Evolutionary conservation across 2,329 filamentous ascomycete genomes (phyloP), one percentile per base, ranked within the genome.

Genomic region (Aspergillus pseudonomiae): DNA sequence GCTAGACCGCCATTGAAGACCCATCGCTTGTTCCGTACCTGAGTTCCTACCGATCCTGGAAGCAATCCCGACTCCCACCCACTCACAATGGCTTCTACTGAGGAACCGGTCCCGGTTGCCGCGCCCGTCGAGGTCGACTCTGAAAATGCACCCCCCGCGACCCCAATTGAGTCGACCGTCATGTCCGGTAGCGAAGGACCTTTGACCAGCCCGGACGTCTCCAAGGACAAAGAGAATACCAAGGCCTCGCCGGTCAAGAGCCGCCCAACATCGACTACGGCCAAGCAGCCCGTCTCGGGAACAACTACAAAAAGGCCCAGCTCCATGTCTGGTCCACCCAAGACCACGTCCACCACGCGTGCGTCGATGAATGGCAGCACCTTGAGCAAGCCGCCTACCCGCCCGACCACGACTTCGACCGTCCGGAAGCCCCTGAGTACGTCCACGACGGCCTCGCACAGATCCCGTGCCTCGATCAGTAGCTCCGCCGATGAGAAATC

Each of bases 351-450:
- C 5, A 65, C 68, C 24, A 63, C 73, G 41, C 74, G 76, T 10
- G 68, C 70, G 12, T 68, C 75, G 12, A 70, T 75, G 32, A 73
- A 69, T 39, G 75, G 75, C 59, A 77, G 74, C 65, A 79, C 79
- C 1, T 66, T 82, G 60, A 82, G 72, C 70, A 81, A 80, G 63
- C 80, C 81, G 21, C 80, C 81, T 9, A 80, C 79, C 19, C 78
- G 81, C 28, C 79, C 80, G 2, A 66, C 75, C 1, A 73, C 74
- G 6, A 72, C 74, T 2, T 69, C 75, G 4, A 70, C 70, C 12
- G 68, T 71, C 19, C 75, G 79, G 46, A 80, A 75, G 64, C 75
- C 79, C 14, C 61, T 77, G 56, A 74, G 75, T 62, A 70, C 76
- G 16, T 74, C 76, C 16, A 76, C 78, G 5, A 73, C 75, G 32